phyloP scores from a whole-genome alignment of 257 asterid genomes.

The Buddleja alternifolia region DNA sequence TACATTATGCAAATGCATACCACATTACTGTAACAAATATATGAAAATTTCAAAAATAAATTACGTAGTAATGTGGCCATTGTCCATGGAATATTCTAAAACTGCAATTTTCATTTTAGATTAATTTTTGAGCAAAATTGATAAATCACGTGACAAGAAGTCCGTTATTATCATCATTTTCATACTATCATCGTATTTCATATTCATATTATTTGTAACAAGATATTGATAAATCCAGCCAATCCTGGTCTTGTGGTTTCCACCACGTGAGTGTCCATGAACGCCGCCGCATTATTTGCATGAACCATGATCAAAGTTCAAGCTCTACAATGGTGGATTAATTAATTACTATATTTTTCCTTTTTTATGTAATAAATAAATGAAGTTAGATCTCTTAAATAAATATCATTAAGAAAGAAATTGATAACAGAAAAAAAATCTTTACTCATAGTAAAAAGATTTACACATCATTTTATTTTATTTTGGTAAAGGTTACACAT shows the following conservation, averaged over 20 bases:
- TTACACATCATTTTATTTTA: too few relatives aligned
- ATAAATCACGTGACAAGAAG: not conserved
- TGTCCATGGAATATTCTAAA: too few relatives aligned
- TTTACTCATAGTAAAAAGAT: too few relatives aligned
- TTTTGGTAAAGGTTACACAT: too few relatives aligned
- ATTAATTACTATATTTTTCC: not conserved
- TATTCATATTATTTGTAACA: not conserved
- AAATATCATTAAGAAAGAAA: too few relatives aligned
- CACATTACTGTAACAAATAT: too few relatives aligned
- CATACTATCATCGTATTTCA: not conserved
- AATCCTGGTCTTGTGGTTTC: slow-evolving; percentile 17
- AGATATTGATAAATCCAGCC: slow-evolving; percentile 10
- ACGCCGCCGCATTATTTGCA: slow-evolving; percentile 30
- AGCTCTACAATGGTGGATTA: not conserved
- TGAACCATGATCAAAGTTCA: not conserved
- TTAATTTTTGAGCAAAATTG: not conserved
- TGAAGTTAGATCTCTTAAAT: too few relatives aligned
- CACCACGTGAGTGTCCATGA: slow-evolving; percentile 23
- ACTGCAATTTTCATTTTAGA: not conserved
- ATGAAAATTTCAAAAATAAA: too few relatives aligned
- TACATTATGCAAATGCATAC: too few relatives aligned
- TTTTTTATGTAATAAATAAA: not conserved
- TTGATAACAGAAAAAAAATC: too few relatives aligned
- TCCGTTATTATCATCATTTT: not conserved
- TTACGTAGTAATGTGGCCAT: too few relatives aligned